These are phyloP conservation scores for Phytopythium montanum DNA, from an alignment of 352 stramenopile species.

Conservation along the genomic window DNA sequence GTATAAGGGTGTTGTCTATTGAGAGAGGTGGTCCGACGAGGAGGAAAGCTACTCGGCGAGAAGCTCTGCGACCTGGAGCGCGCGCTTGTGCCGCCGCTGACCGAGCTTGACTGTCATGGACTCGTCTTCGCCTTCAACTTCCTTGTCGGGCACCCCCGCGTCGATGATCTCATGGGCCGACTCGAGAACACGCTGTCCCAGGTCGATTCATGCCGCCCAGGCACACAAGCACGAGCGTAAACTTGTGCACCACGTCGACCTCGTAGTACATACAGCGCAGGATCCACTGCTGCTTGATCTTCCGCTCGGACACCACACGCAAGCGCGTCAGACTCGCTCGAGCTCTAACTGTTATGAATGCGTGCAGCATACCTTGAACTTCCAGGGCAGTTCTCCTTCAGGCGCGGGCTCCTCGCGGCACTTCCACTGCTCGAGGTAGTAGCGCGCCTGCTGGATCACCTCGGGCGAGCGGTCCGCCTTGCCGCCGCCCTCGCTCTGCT, in stretches of 20 bases:
- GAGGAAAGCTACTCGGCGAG: conserved; percentile 30
- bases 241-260: conserved; percentile 73
- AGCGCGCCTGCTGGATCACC: conserved; percentile 77
- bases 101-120: conserved; percentile 55
- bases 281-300: conserved; percentile 83
- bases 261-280: conserved; percentile 84
- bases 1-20: not conserved
- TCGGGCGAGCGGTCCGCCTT: conserved; percentile 74
- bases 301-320: conserved; percentile 30
- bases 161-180: conserved; percentile 74
- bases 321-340: not conserved
- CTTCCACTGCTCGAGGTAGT: conserved; percentile 80
- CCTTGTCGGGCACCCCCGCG: conserved; percentile 46
- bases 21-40: not conserved
- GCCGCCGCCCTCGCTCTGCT: conserved; percentile 36
- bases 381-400: conserved; percentile 64
- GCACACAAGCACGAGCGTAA: conserved; percentile 72
- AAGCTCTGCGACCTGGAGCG: conserved; percentile 68
- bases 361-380: conserved; percentile 53
- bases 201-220: conserved; percentile 50
- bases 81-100: conserved; percentile 75
- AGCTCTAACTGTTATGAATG: not conserved
- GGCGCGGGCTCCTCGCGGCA: conserved; percentile 41
- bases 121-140: conserved; percentile 44
- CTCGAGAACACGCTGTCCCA: conserved; percentile 54